phyloP scores from a whole-genome alignment of 140 eudicot species.

The Erigeron philadelphicus region DNA sequence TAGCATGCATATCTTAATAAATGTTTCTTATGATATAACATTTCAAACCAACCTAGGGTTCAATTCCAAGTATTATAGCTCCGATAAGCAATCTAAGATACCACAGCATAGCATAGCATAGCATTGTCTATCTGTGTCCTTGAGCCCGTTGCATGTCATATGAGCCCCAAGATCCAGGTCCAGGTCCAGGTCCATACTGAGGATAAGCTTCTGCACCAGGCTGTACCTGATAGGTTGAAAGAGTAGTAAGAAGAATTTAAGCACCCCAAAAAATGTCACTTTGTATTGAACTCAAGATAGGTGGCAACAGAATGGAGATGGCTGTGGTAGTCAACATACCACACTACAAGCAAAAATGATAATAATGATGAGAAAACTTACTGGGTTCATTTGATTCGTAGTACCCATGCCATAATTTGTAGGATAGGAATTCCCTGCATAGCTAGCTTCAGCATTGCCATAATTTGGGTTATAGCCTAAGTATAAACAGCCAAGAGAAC shows the following conservation, averaged over 20 bases:
- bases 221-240: slow-evolving; percentile 43
- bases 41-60: slow-evolving; percentile 42
- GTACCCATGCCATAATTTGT: slow-evolving; percentile 54
- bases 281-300: neutral
- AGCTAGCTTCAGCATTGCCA: slow-evolving; percentile 60
- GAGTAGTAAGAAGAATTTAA: neutral
- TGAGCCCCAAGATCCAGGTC: slow-evolving; percentile 80
- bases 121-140: slow-evolving; percentile 63
- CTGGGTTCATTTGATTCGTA: slow-evolving; percentile 48
- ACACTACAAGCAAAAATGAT: slow-evolving; percentile 10
- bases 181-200: slow-evolving; percentile 85
- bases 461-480: slow-evolving; percentile 60
- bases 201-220: slow-evolving; percentile 75
- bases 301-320: slow-evolving; percentile 8
- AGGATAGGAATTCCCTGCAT: slow-evolving; percentile 66
- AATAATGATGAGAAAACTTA: slow-evolving; percentile 26
- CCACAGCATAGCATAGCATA: slow-evolving; percentile 35
- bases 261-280: neutral
- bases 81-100: slow-evolving; percentile 28
- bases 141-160: slow-evolving; percentile 72
- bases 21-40: slow-evolving; percentile 35
- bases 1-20: slow-evolving; percentile 15
- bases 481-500: slow-evolving; percentile 18
- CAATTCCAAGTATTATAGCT: slow-evolving; percentile 41
- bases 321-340: neutral